Evolutionary conservation across 2,329 filamentous ascomycete species (phyloP).

Genomic region (Colletotrichum australisinense): DNA sequence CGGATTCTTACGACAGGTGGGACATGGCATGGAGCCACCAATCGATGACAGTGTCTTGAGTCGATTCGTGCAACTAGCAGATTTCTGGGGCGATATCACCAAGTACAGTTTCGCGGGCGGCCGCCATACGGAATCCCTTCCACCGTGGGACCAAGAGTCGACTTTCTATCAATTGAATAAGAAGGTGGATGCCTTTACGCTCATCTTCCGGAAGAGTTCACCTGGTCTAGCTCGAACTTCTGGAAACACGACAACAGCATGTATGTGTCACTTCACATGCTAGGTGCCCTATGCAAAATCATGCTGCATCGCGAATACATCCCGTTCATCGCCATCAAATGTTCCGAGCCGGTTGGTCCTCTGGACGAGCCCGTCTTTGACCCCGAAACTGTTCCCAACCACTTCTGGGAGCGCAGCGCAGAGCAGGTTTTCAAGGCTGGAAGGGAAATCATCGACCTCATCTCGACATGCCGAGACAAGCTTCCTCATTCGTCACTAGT

Average conservation of each 20-base stretch:
- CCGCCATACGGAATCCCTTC: conserved; percentile 57
- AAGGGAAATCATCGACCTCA: conserved; percentile 72
- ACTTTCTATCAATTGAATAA: conserved; percentile 64
- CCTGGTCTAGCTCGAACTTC: conserved; percentile 70
- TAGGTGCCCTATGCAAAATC: conserved; percentile 73
- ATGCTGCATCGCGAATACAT: conserved; percentile 77
- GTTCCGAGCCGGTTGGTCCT: conserved; percentile 61
- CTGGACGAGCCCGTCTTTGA: conserved; percentile 69
- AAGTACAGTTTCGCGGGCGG: conserved; percentile 64
- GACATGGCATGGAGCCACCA: conserved; percentile 33
- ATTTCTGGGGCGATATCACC: conserved; percentile 70
- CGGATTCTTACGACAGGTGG: conserved; percentile 54
- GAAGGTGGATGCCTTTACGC: conserved; percentile 62
- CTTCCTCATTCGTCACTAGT: conserved; percentile 76
- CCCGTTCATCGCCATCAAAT: conserved; percentile 72
- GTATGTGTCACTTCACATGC: conserved; percentile 75
- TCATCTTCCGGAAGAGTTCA: conserved; percentile 41
- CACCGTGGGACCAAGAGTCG: conserved; percentile 70
- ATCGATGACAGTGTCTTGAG: conserved; percentile 60
- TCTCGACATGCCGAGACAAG: conserved; percentile 70
- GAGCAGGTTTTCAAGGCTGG: conserved; percentile 72
- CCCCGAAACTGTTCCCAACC: conserved; percentile 56
- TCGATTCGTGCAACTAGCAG: conserved; percentile 67
- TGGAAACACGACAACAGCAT: conserved; percentile 74
- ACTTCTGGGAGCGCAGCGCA: conserved; percentile 74